Evolutionary conservation across 2,329 filamentous ascomycete species (phyloP).

Genomic region (Botrytis byssoidea): DNA sequence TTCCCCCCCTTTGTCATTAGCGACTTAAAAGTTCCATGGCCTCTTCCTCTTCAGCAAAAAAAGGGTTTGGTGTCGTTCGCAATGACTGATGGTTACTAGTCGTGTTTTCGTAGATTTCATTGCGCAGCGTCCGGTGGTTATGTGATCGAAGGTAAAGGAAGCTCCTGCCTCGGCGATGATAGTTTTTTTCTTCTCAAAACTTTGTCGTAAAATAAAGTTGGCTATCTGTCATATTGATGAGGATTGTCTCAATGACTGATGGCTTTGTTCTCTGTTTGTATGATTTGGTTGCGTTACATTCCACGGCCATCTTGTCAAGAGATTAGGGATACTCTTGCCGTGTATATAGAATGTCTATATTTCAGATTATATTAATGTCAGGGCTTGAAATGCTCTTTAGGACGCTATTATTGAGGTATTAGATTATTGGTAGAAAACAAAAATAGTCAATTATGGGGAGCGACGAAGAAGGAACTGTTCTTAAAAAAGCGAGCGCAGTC

Average conservation of each 20-base stretch:
- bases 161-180: not conserved
- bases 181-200: not conserved
- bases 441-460: not conserved
- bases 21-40: not conserved
- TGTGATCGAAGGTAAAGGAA: not conserved
- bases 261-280: not conserved
- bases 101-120: too few species aligned
- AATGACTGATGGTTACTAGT: not conserved
- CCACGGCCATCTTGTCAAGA: not conserved
- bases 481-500: not conserved
- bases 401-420: not conserved
- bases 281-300: not conserved
- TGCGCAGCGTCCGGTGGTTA: not conserved
- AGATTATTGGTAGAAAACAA: not conserved
- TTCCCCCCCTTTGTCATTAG: not conserved
- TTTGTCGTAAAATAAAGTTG: not conserved
- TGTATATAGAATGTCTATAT: not conserved
- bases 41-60: not conserved
- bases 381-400: not conserved
- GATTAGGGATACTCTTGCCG: not conserved
- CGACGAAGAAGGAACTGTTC: not conserved
- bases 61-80: not conserved
- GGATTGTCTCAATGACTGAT: not conserved
- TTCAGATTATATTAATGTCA: not conserved
- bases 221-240: not conserved